Base-by-base conservation (phyloP, 345 rosid species). In the Viola odorata region DNA sequence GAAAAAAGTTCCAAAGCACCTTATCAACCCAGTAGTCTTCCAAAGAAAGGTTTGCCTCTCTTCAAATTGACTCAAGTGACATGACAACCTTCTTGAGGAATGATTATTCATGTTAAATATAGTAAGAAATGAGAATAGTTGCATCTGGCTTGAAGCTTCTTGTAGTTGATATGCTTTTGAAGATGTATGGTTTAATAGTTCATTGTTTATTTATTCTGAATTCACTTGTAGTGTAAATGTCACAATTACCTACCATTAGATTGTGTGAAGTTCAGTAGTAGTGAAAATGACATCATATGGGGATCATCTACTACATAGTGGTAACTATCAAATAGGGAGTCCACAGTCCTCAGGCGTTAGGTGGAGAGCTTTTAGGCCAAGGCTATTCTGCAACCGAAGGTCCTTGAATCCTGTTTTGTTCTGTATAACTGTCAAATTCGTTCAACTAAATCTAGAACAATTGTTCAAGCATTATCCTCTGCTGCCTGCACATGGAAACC, bases 21-120 rank as follows among this genome's bases (percentile, higher is more conserved):
- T 61, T 73, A 62, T 39, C 50, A 57, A 64, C 15, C 63, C 4
- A 55, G 40, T 53, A 62, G 65, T 61, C 64, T 76, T 76, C 41
- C 40, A 42, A 65, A 54, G 45, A 57, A 80, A 67, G 81, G 82
- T 84, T 49, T 41, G 61, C 51, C 58, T 53, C 66, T 67, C 13
- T 59, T 61, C 45, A 42, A 14, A 7, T 45, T 12, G 2, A 9
- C 32, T 23, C 32, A 23, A 23, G 32, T 23, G 32, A 23, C 2
- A 23, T 14, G 39, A 41, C 47, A 40, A 47, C 5, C 36, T 15
- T 23, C 36, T 15, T 23, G 47, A 50, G 11, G 37, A 0, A 39
- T 38, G 17, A 7, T 3, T 23, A 23, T 47, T 0, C n/a, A 12
- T 32, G 13, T 13, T 17, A 37, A 48, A 60, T 54, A 8, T 60